These are phyloP conservation scores for Mycena citricolor DNA, from an alignment of 1,284 basidiomycete species.

Conservation along the genomic window DNA sequence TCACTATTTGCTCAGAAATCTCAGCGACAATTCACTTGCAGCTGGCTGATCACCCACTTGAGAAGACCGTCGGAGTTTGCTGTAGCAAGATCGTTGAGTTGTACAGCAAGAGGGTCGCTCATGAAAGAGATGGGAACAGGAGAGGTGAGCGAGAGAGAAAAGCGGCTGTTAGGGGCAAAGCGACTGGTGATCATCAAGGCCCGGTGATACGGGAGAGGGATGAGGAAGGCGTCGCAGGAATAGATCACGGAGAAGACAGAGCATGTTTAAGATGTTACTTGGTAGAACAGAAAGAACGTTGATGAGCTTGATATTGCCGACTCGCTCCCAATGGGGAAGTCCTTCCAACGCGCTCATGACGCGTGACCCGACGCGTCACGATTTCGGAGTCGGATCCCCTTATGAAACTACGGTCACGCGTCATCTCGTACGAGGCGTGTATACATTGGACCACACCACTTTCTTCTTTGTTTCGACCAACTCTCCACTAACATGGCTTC, in stretches of 20 bases:
- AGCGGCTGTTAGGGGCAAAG: constrained; percentile 11
- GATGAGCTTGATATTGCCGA: no score
- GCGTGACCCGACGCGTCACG: no score
- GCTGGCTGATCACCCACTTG: constrained; percentile 36
- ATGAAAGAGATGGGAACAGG: constrained; percentile 24
- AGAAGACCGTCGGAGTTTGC: constrained; percentile 44
- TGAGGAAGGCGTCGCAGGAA: neutral
- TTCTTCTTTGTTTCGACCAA: constrained; percentile 2
- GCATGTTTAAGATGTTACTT: no score
- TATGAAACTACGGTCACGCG: constrained; percentile 9
- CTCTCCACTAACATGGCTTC: constrained; percentile 27
- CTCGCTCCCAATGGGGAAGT: no score
- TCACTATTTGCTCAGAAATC: no score
- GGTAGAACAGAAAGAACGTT: constrained; percentile 2
- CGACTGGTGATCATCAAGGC: constrained; percentile 8
- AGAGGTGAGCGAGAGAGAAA: constrained; percentile 13
- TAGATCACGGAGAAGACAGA: constrained; percentile 4
- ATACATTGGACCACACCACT: neutral
- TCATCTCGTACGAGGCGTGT: constrained; percentile 13
- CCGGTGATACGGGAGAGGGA: constrained; percentile 1
- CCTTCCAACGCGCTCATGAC: no score
- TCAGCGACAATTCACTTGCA: no score
- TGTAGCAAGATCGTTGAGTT: constrained; percentile 43
- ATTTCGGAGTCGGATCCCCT: neutral
- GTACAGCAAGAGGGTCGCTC: constrained; percentile 40